phyloP scores from a whole-genome alignment of 2,329 filamentous ascomycete species.

The Alternaria gansuensis region DNA sequence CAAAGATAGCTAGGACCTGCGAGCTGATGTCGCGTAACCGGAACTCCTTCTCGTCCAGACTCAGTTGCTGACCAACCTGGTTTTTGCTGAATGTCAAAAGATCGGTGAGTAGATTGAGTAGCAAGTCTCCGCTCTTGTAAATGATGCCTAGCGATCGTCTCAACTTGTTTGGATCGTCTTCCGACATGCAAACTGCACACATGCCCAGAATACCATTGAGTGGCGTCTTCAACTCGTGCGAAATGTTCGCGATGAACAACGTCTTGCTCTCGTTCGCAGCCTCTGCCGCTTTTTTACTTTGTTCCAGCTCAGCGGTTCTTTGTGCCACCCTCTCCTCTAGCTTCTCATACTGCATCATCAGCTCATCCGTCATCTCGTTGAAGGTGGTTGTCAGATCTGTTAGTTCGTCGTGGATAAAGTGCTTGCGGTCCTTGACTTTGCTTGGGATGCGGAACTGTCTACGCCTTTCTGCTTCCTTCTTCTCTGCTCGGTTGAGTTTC shows the following conservation, averaged over 20 bases:
- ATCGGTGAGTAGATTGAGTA: slow-evolving; percentile 88
- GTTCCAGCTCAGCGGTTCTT: slow-evolving; percentile 82
- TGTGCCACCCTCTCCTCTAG: slow-evolving; percentile 86
- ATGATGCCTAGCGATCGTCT: slow-evolving; percentile 86
- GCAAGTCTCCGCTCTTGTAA: slow-evolving; percentile 85
- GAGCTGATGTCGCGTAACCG: slow-evolving; percentile 82
- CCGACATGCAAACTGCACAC: slow-evolving; percentile 91
- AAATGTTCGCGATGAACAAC: slow-evolving; percentile 95
- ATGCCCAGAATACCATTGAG: slow-evolving; percentile 96
- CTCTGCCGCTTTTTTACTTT: slow-evolving; percentile 90
- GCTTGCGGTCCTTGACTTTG: slow-evolving; percentile 78
- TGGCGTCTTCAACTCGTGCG: slow-evolving; percentile 87
- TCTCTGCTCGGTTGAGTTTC: slow-evolving; percentile 49
- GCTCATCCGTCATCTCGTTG: slow-evolving; percentile 92
- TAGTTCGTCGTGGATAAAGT: slow-evolving; percentile 81
- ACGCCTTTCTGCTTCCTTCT: slow-evolving; percentile 53
- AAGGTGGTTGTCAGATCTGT: slow-evolving; percentile 86
- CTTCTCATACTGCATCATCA: slow-evolving; percentile 84
- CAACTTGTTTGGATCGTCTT: slow-evolving; percentile 78
- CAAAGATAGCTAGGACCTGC: slow-evolving; percentile 85
- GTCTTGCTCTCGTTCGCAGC: slow-evolving; percentile 98
- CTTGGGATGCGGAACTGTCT: slow-evolving; percentile 82
- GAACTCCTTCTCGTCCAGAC: slow-evolving; percentile 85
- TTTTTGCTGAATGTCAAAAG: slow-evolving; percentile 94
- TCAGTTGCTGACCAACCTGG: slow-evolving; percentile 85